Evolutionary conservation across 1,284 basidiomycete species (phyloP), one percentile per base, ranked within the genome.

Genomic region (Clitocybe nebularis): DNA sequence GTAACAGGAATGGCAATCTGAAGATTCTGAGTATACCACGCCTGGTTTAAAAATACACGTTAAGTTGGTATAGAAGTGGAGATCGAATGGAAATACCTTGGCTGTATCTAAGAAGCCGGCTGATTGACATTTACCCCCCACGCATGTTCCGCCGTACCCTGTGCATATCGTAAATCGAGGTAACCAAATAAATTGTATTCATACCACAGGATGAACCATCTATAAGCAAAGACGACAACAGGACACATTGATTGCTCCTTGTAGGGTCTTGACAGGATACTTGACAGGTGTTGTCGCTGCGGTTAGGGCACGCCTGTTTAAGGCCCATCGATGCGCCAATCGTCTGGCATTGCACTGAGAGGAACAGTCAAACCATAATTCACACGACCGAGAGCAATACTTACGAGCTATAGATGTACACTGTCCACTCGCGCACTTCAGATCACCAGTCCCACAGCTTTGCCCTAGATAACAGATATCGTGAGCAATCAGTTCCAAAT

Each of bases 141-240:
- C 54, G 57, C 91, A 93, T 47, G 72, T 74, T 16, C 89, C 89
- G 25, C 81, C 86, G 55, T 79, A 88, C 7, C 83, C 81, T 84
- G 39, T 21, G 32, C 38, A n/a, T 38, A 43, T 21, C 8, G 38
- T 38, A 9, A 49, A n/a, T n/a, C n/a, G n/a, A n/a, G n/a, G n/a
- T n/a, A n/a, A n/a, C n/a, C n/a, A n/a, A n/a, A n/a, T n/a, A n/a
- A n/a, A n/a, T n/a, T n/a, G n/a, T n/a, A n/a, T n/a, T 49, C 73
- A 50, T 62, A 74, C 89, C 90, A 60, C 92, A 95, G 8, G 87
- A 79, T 16, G 90, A 93, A 8, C 92, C 92, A 58, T 93, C 88
- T 36, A 91, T 72, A 41, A 94, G 79, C 26, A 76, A 66, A 1
- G 88, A 79, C 47, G 86, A 83, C 26, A 94, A 69, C 32, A 85